These are phyloP conservation scores for Neonectria ditissima DNA, from an alignment of 2,329 filamentous ascomycete species.

Conservation along the genomic window DNA sequence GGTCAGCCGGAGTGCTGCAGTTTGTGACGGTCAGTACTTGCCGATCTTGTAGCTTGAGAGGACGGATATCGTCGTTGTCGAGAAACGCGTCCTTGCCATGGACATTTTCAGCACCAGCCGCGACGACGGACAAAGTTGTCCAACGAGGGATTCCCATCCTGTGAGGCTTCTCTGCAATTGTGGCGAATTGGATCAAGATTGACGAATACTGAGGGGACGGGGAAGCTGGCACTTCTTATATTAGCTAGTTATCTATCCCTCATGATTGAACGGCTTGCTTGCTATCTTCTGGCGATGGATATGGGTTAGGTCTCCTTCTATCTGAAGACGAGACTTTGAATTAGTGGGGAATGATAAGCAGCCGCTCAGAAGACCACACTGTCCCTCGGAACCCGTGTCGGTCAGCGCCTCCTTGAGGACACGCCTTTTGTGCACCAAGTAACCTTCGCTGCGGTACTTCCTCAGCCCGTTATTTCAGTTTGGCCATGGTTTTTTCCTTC, in stretches of 20 bases:
- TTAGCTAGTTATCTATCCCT: not conserved
- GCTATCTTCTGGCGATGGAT: not conserved
- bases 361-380: no score
- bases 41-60: conserved; percentile 6
- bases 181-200: not conserved
- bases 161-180: no score
- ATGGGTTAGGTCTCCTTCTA: no score
- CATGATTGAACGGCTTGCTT: not conserved
- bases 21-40: not conserved
- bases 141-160: not conserved
- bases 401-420: not conserved
- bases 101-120: conserved; percentile 8
- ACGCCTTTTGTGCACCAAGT: not conserved
- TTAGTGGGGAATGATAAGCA: conserved; percentile 3
- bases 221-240: not conserved
- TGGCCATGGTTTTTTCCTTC: not conserved
- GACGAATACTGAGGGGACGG: not conserved
- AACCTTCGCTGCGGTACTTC: no score
- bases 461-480: not conserved
- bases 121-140: conserved; percentile 3
- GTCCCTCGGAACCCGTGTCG: not conserved
- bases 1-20: not conserved
- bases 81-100: conserved; percentile 17
- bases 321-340: not conserved
- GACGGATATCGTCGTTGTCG: conserved; percentile 20